These are phyloP conservation scores for Schizothecium vesticola DNA, from an alignment of 495 filamentous ascomycete species.

Conservation along the genomic window DNA sequence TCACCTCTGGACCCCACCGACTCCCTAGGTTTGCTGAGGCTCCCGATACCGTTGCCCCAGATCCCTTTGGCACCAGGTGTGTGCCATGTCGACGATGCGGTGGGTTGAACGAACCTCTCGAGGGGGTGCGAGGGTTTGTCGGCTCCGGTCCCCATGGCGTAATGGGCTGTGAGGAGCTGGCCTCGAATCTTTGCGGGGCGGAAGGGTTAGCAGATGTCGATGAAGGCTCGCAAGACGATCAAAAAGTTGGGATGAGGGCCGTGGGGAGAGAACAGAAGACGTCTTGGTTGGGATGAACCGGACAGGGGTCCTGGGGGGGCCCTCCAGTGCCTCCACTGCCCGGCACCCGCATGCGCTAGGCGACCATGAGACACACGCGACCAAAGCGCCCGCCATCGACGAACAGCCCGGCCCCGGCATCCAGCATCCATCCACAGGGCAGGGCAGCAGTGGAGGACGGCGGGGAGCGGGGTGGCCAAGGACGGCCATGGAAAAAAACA, in stretches of 20 bases:
- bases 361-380: conserved; percentile 12
- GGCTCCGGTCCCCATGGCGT: conserved; percentile 29
- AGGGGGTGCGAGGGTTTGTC: conserved; percentile 34
- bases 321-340: not conserved
- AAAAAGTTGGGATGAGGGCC: not conserved
- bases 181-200: conserved; percentile 26
- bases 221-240: not conserved
- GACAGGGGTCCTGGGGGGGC: conserved; percentile 8
- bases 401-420: not conserved
- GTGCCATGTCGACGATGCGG: conserved; percentile 48
- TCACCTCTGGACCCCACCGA: conserved; percentile 41
- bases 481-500: not conserved
- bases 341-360: conserved; percentile 17
- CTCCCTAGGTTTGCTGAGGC: conserved; percentile 42
- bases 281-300: not conserved
- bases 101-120: conserved; percentile 33
- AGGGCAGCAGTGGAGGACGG: not conserved
- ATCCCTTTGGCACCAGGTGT: conserved; percentile 46
- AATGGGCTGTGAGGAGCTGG: conserved; percentile 29
- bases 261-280: not conserved
- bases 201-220: conserved; percentile 14
- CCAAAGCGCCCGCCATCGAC: not conserved
- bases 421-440: not conserved
- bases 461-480: not conserved
- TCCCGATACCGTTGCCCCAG: conserved; percentile 54